Evolutionary conservation across 305 asterid genomes (phyloP), one percentile per base, ranked within the genome.

Genomic region (Rubia balearica): DNA sequence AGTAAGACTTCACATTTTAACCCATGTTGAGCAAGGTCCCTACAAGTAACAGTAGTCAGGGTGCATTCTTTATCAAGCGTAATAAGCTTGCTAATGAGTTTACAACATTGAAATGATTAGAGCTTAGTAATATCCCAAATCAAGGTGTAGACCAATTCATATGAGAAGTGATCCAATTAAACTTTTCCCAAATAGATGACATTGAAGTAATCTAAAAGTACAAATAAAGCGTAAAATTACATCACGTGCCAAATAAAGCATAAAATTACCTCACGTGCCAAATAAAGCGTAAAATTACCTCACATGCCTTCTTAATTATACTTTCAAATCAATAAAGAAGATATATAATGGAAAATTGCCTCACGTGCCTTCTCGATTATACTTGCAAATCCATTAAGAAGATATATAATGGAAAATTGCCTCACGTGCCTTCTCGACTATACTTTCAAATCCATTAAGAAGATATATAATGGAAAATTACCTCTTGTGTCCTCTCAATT

Each of bases 1-100:
- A 81, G 81, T 75, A 90, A 82, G 72, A 83, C 85, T 80, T 85
- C 85, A 84, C 98, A 92, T 66, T 89, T 62, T 71, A 92, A 75
- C 75, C 98, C 98, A 36, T 46, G 85, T 76, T 78, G 89, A 76
- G 98, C 85, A 83, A 92, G 90, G 81, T 88, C 89, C 90, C 98
- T 92, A 84, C 40, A 64, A 45, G 33, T 27, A 59, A 53, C 9
- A 73, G 77, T 62, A 81, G 71, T 70, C 73, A 83, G 51, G 10
- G 38, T 48, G 12, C 33, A 46, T 71, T 61, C 51, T 65, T 65
- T 40, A 21, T 41, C 56, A 42, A 17, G 55, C 36, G 5, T 41
- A 49, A 19, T 42, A 42, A 7, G 14, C 68, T 49, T 12, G 1
- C 13, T 38, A 63, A n/a, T 38, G 38, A 62, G 41, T 46, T 62